Conservation (phyloP, 768 basidiomycete genomes). For the Suillus occidentalis region DNA sequence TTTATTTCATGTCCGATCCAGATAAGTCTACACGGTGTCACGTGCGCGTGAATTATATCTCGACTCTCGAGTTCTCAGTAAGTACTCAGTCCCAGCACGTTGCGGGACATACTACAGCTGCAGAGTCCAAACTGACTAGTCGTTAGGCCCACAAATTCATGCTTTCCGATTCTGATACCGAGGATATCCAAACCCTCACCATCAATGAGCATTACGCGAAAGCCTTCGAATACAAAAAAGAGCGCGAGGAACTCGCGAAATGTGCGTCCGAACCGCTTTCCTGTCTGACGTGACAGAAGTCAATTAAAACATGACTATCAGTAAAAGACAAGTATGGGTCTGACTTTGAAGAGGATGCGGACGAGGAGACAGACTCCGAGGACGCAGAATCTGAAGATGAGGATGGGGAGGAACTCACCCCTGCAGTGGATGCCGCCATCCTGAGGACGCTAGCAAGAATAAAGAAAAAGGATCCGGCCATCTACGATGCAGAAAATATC, state of each 20-base stretch:
- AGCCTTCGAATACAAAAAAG: conserved; percentile 80
- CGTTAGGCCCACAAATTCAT: conserved; percentile 25
- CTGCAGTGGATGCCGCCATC: conserved; percentile 91
- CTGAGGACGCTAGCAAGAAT: conserved; percentile 87
- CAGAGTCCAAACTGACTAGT: background rate
- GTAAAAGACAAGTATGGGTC: conserved; percentile 90
- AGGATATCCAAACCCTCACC: conserved; percentile 50
- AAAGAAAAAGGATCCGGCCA: conserved; percentile 75
- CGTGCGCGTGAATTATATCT: no score
- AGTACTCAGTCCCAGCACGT: no score
- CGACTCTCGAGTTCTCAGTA: no score
- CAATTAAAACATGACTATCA: conserved; percentile 23
- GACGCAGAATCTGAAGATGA: conserved; percentile 87
- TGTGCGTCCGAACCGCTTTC: conserved; percentile 43
- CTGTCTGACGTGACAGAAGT: background rate
- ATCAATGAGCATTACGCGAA: conserved; percentile 80
- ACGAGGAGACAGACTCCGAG: conserved; percentile 64
- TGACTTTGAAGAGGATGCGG: conserved; percentile 52
- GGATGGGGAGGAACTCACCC: conserved; percentile 92
- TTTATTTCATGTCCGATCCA: no score
- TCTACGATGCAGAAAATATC: conserved; percentile 69
- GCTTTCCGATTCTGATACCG: conserved; percentile 49
- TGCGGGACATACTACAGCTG: no score
- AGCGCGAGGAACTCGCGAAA: conserved; percentile 80
- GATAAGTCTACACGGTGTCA: no score